These are phyloP conservation scores for Pulveroboletus sp. DNA, from an alignment of 768 basidiomycete species.

Conservation along the genomic window DNA sequence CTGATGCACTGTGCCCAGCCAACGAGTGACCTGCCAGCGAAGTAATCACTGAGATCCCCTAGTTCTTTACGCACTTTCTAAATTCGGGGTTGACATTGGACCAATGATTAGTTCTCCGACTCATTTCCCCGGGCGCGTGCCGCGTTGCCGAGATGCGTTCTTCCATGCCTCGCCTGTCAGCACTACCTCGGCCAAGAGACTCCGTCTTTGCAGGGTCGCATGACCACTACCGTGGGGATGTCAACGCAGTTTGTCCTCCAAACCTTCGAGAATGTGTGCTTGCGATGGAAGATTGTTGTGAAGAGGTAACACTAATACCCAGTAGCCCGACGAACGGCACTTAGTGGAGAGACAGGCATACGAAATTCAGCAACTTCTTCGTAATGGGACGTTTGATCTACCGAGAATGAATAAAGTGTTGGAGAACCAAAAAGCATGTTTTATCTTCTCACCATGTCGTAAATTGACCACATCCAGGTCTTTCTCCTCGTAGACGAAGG, in stretches of 20 bases:
- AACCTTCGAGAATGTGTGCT: constrained; percentile 73
- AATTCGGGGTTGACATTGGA: too few relatives aligned
- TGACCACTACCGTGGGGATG: constrained; percentile 63
- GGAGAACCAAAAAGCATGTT: constrained; percentile 59
- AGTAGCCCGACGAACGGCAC: not conserved
- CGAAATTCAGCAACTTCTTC: constrained; percentile 66
- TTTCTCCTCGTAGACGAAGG: constrained; percentile 73
- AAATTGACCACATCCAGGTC: constrained; percentile 43
- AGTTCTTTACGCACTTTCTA: too few relatives aligned
- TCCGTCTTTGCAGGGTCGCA: constrained; percentile 71
- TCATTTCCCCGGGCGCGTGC: too few relatives aligned
- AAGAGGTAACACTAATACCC: constrained; percentile 49
- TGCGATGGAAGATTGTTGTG: constrained; percentile 79
- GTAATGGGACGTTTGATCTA: constrained; percentile 69
- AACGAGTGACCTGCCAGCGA: too few relatives aligned
- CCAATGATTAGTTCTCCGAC: too few relatives aligned
- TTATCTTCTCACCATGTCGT: not conserved
- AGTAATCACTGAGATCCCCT: too few relatives aligned
- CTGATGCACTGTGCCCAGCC: too few relatives aligned
- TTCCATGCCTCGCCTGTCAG: too few relatives aligned
- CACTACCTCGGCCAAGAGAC: constrained; percentile 49
- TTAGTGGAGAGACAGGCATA: constrained; percentile 43
- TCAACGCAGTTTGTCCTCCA: constrained; percentile 63
- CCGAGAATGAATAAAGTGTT: constrained; percentile 68
- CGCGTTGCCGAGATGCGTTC: too few relatives aligned